Base-by-base conservation (phyloP, 805 yeast genomes). In the Torulaspora franciscae region DNA sequence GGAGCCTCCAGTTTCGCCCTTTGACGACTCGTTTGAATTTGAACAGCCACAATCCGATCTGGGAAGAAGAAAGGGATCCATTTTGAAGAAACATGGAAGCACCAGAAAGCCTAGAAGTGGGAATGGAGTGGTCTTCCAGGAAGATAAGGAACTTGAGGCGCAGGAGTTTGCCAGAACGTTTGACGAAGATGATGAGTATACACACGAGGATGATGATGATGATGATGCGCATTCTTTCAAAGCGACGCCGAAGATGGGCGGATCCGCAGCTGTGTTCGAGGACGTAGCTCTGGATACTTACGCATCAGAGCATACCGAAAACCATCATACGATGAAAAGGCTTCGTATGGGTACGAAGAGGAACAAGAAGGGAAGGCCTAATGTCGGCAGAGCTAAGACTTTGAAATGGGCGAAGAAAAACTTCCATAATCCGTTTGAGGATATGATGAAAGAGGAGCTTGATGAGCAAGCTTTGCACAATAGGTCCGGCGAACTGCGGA, bases 281-380 rank as follows among this genome's bases (percentile, higher is more conserved):
- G 63, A 59, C 36, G 52, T 57, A 6, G 53, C 42, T 9, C 33
- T 58, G 28, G 62, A 57, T 13, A 55, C 50, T 26, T 49, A 44
- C 35, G 39, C 34, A 25, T 37, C 40, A n/a, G 47, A 48, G 24
- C 35, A 48, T 15, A 49, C 35, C 13, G 46, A 46, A 7, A 50
- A 50, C 13, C 52, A 48, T 9, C 49, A 49, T n/a, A 40, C 49
- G 3, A 83, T 85, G 79, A 80, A 83, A 53, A 75, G 95, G 57
- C 77, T 82, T 54, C 74, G 96, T 66, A 87, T 95, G 95, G 96
- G 96, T 47, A 90, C 97, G 3, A 87, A 84, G 52, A 75, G 95
- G 54, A 77, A 80, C 57, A 78, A 79, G 47, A 75, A 79, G 49
- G 95, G 95, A 7, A 72, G 74, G 37, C 90, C 93, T 17, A 64